Conservation (phyloP, 2,329 filamentous ascomycete genomes). For the Sporothrix protearum region DNA sequence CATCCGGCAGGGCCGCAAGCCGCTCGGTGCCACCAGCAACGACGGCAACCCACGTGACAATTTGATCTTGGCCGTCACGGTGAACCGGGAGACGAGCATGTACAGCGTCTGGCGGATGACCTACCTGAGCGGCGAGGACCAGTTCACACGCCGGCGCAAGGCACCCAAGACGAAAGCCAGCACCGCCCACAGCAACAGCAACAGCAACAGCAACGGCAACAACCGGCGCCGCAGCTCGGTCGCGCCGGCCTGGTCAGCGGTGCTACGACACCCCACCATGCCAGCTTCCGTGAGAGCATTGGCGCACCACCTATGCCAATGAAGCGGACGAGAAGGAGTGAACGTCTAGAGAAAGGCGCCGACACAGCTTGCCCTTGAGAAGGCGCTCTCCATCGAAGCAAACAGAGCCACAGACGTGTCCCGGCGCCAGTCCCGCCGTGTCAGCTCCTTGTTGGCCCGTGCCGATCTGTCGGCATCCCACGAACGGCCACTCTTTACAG, state of each 20-base stretch:
- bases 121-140: conserved; percentile 67
- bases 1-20: conserved; percentile 38
- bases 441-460: conserved; percentile 86
- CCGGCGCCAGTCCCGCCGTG: conserved; percentile 65
- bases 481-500: conserved; percentile 74
- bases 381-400: conserved; percentile 68
- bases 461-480: conserved; percentile 83
- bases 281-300: conserved; percentile 73
- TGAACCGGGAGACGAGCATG: conserved; percentile 70
- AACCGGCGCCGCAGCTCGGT: conserved; percentile 60
- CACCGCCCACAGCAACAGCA: conserved; percentile 30
- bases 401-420: conserved; percentile 56
- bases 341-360: conserved; percentile 43
- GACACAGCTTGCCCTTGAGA: conserved; percentile 46
- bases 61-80: conserved; percentile 73
- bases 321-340: conserved; percentile 52
- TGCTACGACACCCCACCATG: conserved; percentile 69
- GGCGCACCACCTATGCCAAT: conserved; percentile 53
- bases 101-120: conserved; percentile 83
- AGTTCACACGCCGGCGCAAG: conserved; percentile 47
- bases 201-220: conserved; percentile 37
- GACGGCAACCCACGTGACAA: conserved; percentile 39
- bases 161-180: conserved; percentile 46
- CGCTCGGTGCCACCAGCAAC: conserved; percentile 45
- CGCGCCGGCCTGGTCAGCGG: conserved; percentile 67